Evolutionary conservation across 2,329 filamentous ascomycete species (phyloP), one percentile per base, ranked within the genome.

Genomic region (Xylaria sp.): DNA sequence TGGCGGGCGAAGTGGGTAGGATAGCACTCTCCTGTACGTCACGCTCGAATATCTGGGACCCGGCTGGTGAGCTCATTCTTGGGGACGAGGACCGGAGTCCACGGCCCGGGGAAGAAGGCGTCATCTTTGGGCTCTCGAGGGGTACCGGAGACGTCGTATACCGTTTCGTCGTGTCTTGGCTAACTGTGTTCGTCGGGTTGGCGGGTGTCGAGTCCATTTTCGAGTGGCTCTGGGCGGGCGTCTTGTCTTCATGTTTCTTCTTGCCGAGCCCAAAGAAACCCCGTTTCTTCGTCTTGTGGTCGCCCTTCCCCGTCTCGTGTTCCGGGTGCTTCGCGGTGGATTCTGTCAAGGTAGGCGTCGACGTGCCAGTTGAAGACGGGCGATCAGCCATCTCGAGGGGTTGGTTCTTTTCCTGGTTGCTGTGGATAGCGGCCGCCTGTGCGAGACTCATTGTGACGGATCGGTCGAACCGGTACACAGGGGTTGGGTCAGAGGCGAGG

Each of bases 31-130:
- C 94, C 81, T 98, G 95, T 28, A 98, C 95, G 79, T 94, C 93
- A 76, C 95, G 92, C 84, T 98, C 95, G 78, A 98, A 98, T 76
- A 98, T 98, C 75, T 91, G 89, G 4, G 89, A 91, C 34, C 87
- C 86, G 12, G 94, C 92, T 15, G 94, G 93, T 23, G 94, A 97
- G 63, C 91, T 88, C 54, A 94, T 82, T 58, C 92, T 87, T 4
- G 94, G 91, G 9, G 94, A 95, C 10, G 88, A 87, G 13, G 91
- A 90, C 74, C 85, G 85, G 54, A 93, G 81, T 61, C 87, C 88
- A 66, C 89, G 88, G 68, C 83, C 85, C 3, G 92, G 92, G 2
- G 92, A 94, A 0, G 89, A 84, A 15, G 90, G 88, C 12, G 85
- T 79, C 56, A 82, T 80, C 75, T 83, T 80, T 73, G 82, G 77